Conservation (phyloP, 176 grass and related monocot species). For the Eleusine indica region DNA sequence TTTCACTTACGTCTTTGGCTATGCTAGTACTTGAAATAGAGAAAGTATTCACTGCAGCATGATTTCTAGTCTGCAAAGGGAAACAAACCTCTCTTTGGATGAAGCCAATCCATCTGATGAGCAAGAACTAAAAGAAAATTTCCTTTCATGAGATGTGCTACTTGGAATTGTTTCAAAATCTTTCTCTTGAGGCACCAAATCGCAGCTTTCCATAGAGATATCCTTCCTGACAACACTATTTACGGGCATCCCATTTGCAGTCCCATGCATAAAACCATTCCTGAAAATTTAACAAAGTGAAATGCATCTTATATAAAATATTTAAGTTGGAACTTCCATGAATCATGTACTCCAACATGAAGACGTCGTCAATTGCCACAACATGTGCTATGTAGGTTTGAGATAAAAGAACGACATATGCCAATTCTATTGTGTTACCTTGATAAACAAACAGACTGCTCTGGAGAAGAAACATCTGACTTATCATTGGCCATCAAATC, state of each 20-base stretch:
- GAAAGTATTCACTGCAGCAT: conserved; percentile 7
- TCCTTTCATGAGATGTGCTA: conserved; percentile 53
- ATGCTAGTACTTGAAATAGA: conserved; percentile 7
- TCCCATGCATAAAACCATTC: conserved; percentile 35
- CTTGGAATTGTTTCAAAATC: conserved; percentile 36
- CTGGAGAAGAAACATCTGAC: conserved; percentile 52
- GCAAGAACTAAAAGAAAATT: conserved; percentile 63
- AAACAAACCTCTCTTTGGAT: conserved; percentile 63
- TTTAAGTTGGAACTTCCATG: neutral
- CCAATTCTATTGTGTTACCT: conserved; percentile 51
- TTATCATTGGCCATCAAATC: conserved; percentile 48
- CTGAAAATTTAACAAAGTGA: conserved; percentile 33
- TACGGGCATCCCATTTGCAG: conserved; percentile 18
- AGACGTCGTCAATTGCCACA: conserved; percentile 8
- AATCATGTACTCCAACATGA: conserved; percentile 9
- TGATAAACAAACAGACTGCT: conserved; percentile 42
- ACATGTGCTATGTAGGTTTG: neutral
- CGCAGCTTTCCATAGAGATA: conserved; percentile 22
- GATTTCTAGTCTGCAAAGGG: conserved; percentile 12
- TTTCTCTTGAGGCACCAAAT: conserved; percentile 52
- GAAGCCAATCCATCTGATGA: conserved; percentile 60
- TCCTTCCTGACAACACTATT: conserved; percentile 36
- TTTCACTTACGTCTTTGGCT: neutral
- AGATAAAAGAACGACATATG: neutral
- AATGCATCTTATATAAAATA: neutral